These are phyloP conservation scores for Mollisia scopiformis DNA, from an alignment of 2,329 filamentous ascomycete species.

Conservation along the genomic window DNA sequence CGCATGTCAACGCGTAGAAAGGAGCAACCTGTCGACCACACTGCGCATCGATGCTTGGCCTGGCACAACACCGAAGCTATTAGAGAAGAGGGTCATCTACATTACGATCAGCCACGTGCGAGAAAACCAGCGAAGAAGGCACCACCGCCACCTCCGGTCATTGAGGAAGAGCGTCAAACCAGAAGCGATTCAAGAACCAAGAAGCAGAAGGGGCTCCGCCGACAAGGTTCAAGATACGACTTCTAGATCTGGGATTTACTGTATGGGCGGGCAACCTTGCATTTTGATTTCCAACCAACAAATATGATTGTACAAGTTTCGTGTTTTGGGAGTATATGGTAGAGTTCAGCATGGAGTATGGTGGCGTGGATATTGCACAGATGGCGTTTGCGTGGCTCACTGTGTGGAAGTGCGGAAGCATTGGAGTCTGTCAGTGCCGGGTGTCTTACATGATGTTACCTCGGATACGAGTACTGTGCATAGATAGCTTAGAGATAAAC, in stretches of 20 bases:
- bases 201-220: slow-evolving; percentile 27
- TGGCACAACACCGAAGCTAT: slow-evolving; percentile 69
- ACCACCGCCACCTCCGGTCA: slow-evolving; percentile 18
- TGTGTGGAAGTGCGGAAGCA: neutral
- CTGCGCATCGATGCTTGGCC: slow-evolving; percentile 60
- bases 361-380: neutral
- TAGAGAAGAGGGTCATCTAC: slow-evolving; percentile 59
- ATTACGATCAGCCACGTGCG: slow-evolving; percentile 57
- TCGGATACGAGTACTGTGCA: neutral
- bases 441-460: neutral
- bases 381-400: neutral
- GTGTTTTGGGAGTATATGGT: neutral
- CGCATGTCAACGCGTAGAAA: slow-evolving; percentile 66
- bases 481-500: neutral
- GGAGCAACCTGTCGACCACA: slow-evolving; percentile 54
- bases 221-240: slow-evolving; percentile 26
- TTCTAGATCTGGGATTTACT: too few relatives aligned
- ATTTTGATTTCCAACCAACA: too few relatives aligned
- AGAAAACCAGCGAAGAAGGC: slow-evolving; percentile 40
- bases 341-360: neutral
- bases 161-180: slow-evolving; percentile 44
- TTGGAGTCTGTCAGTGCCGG: neutral
- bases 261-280: too few relatives aligned
- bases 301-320: neutral
- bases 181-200: slow-evolving; percentile 28